Evolutionary conservation across 1,284 basidiomycete species (phyloP).

Genomic region (Papiliotrema flavescens): DNA sequence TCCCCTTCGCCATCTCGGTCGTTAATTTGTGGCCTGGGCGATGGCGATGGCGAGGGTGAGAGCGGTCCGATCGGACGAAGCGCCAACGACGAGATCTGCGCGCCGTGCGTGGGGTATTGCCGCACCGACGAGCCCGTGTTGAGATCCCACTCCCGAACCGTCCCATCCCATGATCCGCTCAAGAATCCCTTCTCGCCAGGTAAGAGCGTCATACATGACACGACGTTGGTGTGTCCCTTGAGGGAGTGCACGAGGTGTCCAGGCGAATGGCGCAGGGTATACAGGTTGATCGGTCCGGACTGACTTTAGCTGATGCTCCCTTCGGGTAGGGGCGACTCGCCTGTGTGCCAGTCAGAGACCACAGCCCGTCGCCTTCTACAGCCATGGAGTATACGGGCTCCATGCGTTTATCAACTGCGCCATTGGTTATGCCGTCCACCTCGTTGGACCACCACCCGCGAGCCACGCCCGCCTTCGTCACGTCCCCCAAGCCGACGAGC

Average conservation of each 20-base stretch:
- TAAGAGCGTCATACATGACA: conserved; percentile 79
- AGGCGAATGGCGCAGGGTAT: conserved; percentile 87
- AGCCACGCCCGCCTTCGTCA: conserved; percentile 83
- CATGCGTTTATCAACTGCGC: conserved; percentile 35
- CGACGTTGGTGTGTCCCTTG: conserved; percentile 66
- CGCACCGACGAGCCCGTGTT: conserved; percentile 81
- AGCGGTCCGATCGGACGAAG: conserved; percentile 60
- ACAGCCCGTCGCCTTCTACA: conserved; percentile 85
- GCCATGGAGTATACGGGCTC: conserved; percentile 81
- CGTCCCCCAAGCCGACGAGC: conserved; percentile 84
- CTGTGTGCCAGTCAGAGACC: conserved; percentile 79
- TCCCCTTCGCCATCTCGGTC: conserved; percentile 50
- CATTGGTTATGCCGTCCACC: conserved; percentile 32
- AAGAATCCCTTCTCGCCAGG: conserved; percentile 79
- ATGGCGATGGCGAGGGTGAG: conserved; percentile 23
- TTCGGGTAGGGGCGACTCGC: conserved; percentile 53
- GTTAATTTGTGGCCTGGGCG: conserved; percentile 18
- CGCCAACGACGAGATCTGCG: conserved; percentile 79
- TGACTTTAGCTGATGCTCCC: conserved; percentile 40
- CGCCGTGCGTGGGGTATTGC: conserved; percentile 74
- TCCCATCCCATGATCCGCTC: conserved; percentile 92
- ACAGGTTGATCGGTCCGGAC: conserved; percentile 84
- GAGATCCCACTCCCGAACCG: conserved; percentile 92
- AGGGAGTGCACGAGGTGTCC: conserved; percentile 75
- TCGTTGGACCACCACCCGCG: conserved; percentile 75